Evolutionary conservation across 108 stramenopile genomes (phyloP).

Genomic region (Nitzschia sp.): DNA sequence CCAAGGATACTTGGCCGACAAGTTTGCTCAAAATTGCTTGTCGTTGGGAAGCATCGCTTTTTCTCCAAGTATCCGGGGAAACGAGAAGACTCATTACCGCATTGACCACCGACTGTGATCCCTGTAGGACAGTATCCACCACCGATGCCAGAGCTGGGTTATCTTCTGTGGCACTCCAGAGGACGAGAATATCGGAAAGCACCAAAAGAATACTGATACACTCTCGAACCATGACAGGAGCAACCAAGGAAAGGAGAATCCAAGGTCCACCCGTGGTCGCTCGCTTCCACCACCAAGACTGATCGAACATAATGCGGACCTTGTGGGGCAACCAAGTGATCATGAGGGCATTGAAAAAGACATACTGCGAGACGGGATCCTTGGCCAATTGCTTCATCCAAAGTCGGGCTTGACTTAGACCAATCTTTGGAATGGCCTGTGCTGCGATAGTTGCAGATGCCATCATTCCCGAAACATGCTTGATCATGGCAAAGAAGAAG

Average conservation of each 20-base stretch:
- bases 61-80: conserved; percentile 54
- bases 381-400: conserved; percentile 60
- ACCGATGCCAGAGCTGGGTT: conserved; percentile 18
- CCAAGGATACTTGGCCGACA: conserved; percentile 54
- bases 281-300: conserved; percentile 50
- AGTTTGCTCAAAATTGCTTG: conserved; percentile 68
- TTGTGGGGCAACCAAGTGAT: conserved; percentile 62
- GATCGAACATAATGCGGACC: conserved; percentile 6
- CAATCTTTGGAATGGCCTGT: conserved; percentile 60
- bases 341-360: conserved; percentile 71
- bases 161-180: conserved; percentile 28
- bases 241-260: conserved; percentile 36
- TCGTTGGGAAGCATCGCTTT: conserved; percentile 61
- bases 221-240: conserved; percentile 74
- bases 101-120: conserved; percentile 49
- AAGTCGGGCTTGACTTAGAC: conserved; percentile 51
- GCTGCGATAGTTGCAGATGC: conserved; percentile 61
- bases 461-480: conserved; percentile 68
- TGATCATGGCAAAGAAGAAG: conserved; percentile 69
- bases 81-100: conserved; percentile 69
- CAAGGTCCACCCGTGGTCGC: conserved; percentile 1
- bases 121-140: conserved; percentile 26
- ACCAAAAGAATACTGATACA: conserved; percentile 60
- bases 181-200: conserved; percentile 61
- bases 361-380: conserved; percentile 82